A percentile compares a stretch with the other conserved stretches of the same genome.
Evolutionary conservation across 2,329 filamentous ascomycete genomes (phyloP).

Genomic region (Pestalotiopsis sp.): DNA sequence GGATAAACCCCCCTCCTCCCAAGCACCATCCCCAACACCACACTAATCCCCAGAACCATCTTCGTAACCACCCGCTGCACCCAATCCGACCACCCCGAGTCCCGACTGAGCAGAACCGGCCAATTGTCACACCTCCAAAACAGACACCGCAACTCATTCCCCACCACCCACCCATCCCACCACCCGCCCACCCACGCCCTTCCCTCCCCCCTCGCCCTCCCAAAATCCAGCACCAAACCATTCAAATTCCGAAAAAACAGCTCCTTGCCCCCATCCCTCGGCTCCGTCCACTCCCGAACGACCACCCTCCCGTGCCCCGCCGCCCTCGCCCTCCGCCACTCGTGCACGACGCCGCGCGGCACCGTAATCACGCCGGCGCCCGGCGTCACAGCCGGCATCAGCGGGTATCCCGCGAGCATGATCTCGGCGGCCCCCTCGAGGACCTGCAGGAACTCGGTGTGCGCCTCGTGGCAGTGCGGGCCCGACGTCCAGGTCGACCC

Average conservation of each 20-base stretch:
- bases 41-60: neutral
- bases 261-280: slow-evolving; percentile 45
- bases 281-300: slow-evolving; percentile 46
- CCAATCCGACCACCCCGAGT: slow-evolving; percentile 14
- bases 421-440: slow-evolving; percentile 25
- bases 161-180: slow-evolving; percentile 16
- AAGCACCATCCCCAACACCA: neutral
- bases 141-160: slow-evolving; percentile 23
- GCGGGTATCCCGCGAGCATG: slow-evolving; percentile 31
- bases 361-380: slow-evolving; percentile 36
- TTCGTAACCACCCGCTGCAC: slow-evolving; percentile 19
- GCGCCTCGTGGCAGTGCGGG: slow-evolving; percentile 50
- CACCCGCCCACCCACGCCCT: neutral
- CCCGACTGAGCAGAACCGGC: slow-evolving; percentile 17
- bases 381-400: slow-evolving; percentile 26
- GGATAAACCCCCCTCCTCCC: neutral
- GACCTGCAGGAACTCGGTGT: slow-evolving; percentile 48
- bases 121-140: slow-evolving; percentile 28
- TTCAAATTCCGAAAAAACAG: slow-evolving; percentile 55
- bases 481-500: slow-evolving; percentile 49
- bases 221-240: slow-evolving; percentile 36
- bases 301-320: slow-evolving; percentile 39
- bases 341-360: slow-evolving; percentile 40
- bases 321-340: slow-evolving; percentile 43
- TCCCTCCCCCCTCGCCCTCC: neutral